Evolutionary conservation across 192 early-diverging fungal species (phyloP).

Genomic region (Coemansia umbellata): DNA sequence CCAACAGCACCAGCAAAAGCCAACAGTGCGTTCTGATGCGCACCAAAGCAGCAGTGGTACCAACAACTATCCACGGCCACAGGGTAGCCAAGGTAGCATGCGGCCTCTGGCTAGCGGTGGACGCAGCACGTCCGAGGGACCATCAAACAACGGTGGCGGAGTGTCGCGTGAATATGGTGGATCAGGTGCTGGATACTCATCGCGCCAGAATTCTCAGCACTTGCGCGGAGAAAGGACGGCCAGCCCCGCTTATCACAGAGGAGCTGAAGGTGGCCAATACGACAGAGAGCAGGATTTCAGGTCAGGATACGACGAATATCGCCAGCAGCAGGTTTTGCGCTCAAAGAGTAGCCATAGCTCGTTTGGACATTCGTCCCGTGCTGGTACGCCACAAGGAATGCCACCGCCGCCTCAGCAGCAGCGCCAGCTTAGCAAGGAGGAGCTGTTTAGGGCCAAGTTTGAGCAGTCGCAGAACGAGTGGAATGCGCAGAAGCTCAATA

Average conservation of each 20-base stretch:
- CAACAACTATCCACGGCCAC: neutral
- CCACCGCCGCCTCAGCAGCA: conserved; percentile 19
- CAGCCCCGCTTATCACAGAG: conserved; percentile 9
- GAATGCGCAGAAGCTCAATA: conserved; percentile 21
- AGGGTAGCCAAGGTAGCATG: conserved; percentile 21
- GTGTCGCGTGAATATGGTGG: conserved; percentile 7
- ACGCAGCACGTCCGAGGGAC: conserved; percentile 17
- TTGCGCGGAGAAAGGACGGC: conserved; percentile 10
- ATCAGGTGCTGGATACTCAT: neutral
- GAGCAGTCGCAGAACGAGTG: conserved; percentile 47
- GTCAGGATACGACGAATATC: conserved; percentile 42
- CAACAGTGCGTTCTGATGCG: conserved; percentile 1
- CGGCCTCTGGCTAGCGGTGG: conserved; percentile 4
- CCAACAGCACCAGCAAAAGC: conserved; percentile 1
- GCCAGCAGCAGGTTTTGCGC: conserved; percentile 14
- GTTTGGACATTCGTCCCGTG: neutral
- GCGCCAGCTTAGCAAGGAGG: conserved; percentile 31
- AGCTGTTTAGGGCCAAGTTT: conserved; percentile 47
- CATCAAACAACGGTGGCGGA: neutral
- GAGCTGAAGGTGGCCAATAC: conserved; percentile 3
- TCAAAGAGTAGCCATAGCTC: conserved; percentile 27
- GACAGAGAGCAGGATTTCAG: conserved; percentile 29
- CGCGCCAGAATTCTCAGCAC: neutral
- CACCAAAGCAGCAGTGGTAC: neutral
- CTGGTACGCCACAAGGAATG: conserved; percentile 9